These are phyloP conservation scores for Priceomyces medius DNA, from an alignment of 805 yeast genomes.

Conservation along the genomic window DNA sequence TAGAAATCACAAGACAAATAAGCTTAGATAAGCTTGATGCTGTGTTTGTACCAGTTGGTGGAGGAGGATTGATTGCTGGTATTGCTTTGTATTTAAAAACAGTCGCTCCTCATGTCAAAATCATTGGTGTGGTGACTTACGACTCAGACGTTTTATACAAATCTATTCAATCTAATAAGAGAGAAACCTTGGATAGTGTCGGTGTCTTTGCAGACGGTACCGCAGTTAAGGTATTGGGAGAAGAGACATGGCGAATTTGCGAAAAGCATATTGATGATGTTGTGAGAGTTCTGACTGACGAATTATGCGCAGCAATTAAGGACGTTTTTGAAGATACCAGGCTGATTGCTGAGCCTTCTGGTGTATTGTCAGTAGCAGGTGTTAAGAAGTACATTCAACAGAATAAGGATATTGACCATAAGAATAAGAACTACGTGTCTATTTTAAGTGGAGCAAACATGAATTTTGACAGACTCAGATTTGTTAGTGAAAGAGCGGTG, in stretches of 20 bases:
- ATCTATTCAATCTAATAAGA: conserved; percentile 56
- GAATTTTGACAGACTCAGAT: conserved; percentile 95
- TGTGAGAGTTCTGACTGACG: conserved; percentile 83
- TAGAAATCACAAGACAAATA: conserved; percentile 88
- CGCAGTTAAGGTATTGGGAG: conserved; percentile 87
- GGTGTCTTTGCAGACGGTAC: conserved; percentile 99
- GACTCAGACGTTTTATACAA: conserved; percentile 93
- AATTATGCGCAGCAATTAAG: conserved; percentile 93
- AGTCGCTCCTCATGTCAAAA: conserved; percentile 94
- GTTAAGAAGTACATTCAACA: conserved; percentile 72
- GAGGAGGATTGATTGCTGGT: conserved; percentile 96
- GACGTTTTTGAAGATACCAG: conserved; percentile 96
- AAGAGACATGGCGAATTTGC: conserved; percentile 84
- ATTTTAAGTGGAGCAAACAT: conserved; percentile 95
- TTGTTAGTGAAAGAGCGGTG: conserved; percentile 95
- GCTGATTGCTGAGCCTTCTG: conserved; percentile 92
- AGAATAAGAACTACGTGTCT: conserved; percentile 72
- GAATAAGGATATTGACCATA: conserved; percentile 71
- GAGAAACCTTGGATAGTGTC: conserved; percentile 62
- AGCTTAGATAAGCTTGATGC: conserved; percentile 76
- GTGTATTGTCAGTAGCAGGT: conserved; percentile 96
- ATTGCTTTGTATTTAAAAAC: conserved; percentile 86
- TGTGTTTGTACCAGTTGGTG: conserved; percentile 91
- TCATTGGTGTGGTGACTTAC: conserved; percentile 92
- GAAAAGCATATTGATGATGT: conserved; percentile 84